These are phyloP conservation scores for Protostelium mycophagum DNA, from an alignment of 78 protist genomes.

Conservation along the genomic window DNA sequence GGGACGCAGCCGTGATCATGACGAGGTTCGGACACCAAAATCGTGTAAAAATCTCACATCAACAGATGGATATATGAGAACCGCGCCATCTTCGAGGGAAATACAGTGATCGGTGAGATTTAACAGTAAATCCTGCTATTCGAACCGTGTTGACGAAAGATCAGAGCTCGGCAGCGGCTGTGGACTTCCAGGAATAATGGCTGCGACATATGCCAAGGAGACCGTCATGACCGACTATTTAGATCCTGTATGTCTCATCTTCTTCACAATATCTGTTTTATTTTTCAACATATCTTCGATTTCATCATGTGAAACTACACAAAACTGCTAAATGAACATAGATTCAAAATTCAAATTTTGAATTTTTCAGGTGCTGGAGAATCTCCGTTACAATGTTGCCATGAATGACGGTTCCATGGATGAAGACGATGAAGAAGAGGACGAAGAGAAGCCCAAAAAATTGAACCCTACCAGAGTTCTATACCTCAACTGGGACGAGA, in stretches of 20 bases:
- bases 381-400: slow-evolving; percentile 59
- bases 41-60: too few relatives aligned
- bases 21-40: slow-evolving; percentile 10
- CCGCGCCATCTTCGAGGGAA: slow-evolving; percentile 30
- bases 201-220: slow-evolving; percentile 45
- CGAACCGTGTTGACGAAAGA: too few relatives aligned
- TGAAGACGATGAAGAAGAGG: slow-evolving; percentile 40
- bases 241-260: slow-evolving; percentile 24
- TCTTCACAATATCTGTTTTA: background rate
- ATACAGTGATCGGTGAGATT: slow-evolving; percentile 30
- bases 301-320: background rate
- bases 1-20: slow-evolving; percentile 84
- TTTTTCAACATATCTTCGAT: background rate
- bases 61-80: slow-evolving; percentile 69
- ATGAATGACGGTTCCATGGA: slow-evolving; percentile 30
- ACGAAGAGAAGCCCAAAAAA: slow-evolving; percentile 13
- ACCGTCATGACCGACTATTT: slow-evolving; percentile 74
- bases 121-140: background rate
- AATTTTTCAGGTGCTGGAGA: slow-evolving; percentile 32
- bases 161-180: slow-evolving; percentile 74
- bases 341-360: background rate
- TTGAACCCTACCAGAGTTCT: slow-evolving; percentile 7
- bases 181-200: slow-evolving; percentile 75
- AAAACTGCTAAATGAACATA: background rate
- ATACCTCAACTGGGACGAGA: slow-evolving; percentile 63